Conservation (phyloP, 2,329 filamentous ascomycete species). For the Xylariomycetidae sp. region DNA sequence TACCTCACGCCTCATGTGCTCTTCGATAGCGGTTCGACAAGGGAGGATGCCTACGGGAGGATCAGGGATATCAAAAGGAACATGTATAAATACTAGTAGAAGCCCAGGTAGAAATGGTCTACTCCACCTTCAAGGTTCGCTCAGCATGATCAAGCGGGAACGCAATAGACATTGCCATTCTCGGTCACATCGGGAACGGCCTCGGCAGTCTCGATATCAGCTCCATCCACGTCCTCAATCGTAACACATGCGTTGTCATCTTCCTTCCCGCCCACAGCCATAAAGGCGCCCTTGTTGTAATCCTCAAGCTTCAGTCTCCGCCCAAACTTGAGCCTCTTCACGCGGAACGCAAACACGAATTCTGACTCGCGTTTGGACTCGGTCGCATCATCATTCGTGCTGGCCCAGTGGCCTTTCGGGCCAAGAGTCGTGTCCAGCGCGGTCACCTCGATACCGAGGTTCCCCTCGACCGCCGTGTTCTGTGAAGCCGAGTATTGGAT, state of each 20-base stretch:
- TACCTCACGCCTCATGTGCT: constrained; percentile 4
- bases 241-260: background rate
- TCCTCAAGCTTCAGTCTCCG: constrained; percentile 2
- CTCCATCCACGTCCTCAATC: constrained; percentile 4
- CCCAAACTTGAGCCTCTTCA: constrained; percentile 4
- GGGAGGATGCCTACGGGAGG: background rate
- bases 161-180: constrained; percentile 2
- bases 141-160: background rate
- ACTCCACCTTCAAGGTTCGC: no score
- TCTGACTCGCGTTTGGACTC: constrained; percentile 2
- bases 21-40: constrained; percentile 1
- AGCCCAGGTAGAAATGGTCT: no score
- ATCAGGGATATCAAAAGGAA: constrained; percentile 3
- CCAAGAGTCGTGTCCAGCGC: no score
- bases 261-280: background rate
- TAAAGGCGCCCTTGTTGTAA: constrained; percentile 2
- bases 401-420: no score
- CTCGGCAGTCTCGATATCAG: constrained; percentile 1
- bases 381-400: background rate
- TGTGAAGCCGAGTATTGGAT: constrained; percentile 1
- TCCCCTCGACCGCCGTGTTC: background rate
- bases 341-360: constrained; percentile 4
- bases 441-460: no score
- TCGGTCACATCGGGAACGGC: constrained; percentile 1
- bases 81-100: constrained; percentile 4